Conservation (phyloP, 805 yeast genomes). For the Clavispora asparagi region DNA sequence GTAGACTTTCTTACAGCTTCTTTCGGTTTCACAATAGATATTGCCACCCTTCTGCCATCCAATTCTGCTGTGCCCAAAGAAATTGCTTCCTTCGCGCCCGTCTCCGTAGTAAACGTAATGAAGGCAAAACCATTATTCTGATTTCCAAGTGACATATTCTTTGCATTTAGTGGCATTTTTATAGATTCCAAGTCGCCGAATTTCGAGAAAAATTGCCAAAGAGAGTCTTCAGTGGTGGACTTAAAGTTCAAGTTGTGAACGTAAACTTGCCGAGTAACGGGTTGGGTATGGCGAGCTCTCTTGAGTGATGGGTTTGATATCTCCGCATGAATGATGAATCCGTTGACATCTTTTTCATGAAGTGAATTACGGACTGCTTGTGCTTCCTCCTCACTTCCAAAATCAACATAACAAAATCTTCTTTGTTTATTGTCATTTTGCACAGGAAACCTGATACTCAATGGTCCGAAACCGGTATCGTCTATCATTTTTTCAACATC, state of each 20-base stretch:
- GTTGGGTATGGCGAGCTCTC: slow-evolving; percentile 14
- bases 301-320: slow-evolving; percentile 52
- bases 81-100: slow-evolving; percentile 46
- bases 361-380: slow-evolving; percentile 17
- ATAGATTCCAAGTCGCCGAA: slow-evolving; percentile 53
- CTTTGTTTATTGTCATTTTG: slow-evolving; percentile 49
- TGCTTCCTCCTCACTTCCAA: slow-evolving; percentile 38
- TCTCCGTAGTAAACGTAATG: slow-evolving; percentile 40
- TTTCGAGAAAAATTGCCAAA: slow-evolving; percentile 39
- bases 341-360: slow-evolving; percentile 19
- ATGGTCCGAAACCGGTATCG: slow-evolving; percentile 29
- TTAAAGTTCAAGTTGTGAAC: slow-evolving; percentile 49
- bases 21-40: slow-evolving; percentile 42
- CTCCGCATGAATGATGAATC: slow-evolving; percentile 47
- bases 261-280: slow-evolving; percentile 42
- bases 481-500: slow-evolving; percentile 38
- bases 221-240: slow-evolving; percentile 30
- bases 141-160: slow-evolving; percentile 25
- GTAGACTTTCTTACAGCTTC: slow-evolving; percentile 4
- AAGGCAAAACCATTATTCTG: slow-evolving; percentile 65
- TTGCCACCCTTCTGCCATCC: slow-evolving; percentile 44
- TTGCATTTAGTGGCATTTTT: slow-evolving; percentile 40
- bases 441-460: slow-evolving; percentile 59
- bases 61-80: slow-evolving; percentile 35
- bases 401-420: slow-evolving; percentile 73